Evolutionary conservation across 1,284 basidiomycete species (phyloP).

Genomic region (Cryptococcus floricola): DNA sequence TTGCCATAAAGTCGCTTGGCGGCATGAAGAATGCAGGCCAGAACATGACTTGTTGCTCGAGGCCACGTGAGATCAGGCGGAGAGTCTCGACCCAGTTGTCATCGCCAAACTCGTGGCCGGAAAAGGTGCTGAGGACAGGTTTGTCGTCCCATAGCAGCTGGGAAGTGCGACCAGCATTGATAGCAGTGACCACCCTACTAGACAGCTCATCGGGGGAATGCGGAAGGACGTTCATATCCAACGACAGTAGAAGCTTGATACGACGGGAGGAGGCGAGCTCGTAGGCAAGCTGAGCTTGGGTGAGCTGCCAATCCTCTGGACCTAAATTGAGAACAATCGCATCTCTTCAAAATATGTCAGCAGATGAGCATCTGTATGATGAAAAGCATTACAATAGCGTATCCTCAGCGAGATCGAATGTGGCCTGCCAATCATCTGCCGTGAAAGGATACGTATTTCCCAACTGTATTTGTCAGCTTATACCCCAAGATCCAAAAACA

Average conservation of each 20-base stretch:
- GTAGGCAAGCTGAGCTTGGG: slow-evolving; percentile 41
- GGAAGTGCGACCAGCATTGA: slow-evolving; percentile 1
- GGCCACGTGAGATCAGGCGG: slow-evolving; percentile 15
- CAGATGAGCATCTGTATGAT: neutral
- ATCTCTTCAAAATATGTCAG: slow-evolving; percentile 28
- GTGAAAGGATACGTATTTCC: slow-evolving; percentile 49
- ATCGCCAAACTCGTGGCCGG: slow-evolving; percentile 39
- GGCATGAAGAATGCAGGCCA: slow-evolving; percentile 47
- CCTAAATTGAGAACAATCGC: slow-evolving; percentile 49
- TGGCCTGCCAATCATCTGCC: slow-evolving; percentile 37
- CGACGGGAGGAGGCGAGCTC: slow-evolving; percentile 11
- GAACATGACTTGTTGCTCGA: slow-evolving; percentile 39
- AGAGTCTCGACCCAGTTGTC: slow-evolving; percentile 39
- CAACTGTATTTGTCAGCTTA: slow-evolving; percentile 25
- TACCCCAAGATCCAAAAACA: neutral
- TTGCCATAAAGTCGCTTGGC: slow-evolving; percentile 30
- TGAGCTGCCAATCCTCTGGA: slow-evolving; percentile 45
- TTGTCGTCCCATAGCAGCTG: slow-evolving; percentile 22
- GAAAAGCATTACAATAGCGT: slow-evolving; percentile 30
- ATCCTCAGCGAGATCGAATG: slow-evolving; percentile 37
- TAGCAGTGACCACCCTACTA: slow-evolving; percentile 13
- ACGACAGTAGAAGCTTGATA: slow-evolving; percentile 40
- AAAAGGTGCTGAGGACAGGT: slow-evolving; percentile 41
- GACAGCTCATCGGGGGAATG: slow-evolving; percentile 19
- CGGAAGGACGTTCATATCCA: slow-evolving; percentile 48